Base-by-base conservation (phyloP, 768 basidiomycete species). In the Boletus sp. region DNA sequence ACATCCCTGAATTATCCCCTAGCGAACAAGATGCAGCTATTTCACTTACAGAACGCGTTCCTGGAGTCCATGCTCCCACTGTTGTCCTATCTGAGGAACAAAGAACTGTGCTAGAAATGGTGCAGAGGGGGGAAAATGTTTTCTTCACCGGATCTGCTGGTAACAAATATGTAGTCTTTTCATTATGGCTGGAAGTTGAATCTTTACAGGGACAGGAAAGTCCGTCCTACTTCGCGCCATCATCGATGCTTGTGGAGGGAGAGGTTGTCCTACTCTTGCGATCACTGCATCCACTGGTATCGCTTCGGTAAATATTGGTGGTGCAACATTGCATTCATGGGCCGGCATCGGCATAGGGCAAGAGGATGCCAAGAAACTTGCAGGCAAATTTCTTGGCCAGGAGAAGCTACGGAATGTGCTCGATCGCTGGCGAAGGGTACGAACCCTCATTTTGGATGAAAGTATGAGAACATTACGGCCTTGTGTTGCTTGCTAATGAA, bases 111-210 rank as follows among this genome's bases (percentile, higher is more conserved):
- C 67, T 87, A 7, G 62, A 75, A 14, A 71, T 66, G 62, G 89
- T 93, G 7, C 78, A 82, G 45, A 73, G 73, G 10, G 84, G 85
- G 4, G 72, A 80, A 59, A 92, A 76, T 64, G 83, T 93, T 8
- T 94, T 94, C 72, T 94, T 94, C 69, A 93, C 92, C 0, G 92
- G 92, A 2, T 87, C 89, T 17, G 92, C 92, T 51, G 91, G 90
- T 71, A 55, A 32, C 30, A 37, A 11, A 29, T 37, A 17, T 29
- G 1, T 2, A 2, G 7, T 46, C 10, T 33, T 37, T 42, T 39
- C 35, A 28, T 36, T 14, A 36, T 9, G 24, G n/a, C 36, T 41
- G 11, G 18, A 47, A 30, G 37, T 37, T 59, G 32, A 68, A 12
- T 32, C 17, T 53, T 50, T 50, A 5, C 50, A 85, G 85, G 85